phyloP scores from a whole-genome alignment of 2,329 filamentous ascomycete species.

The Hymenoscyphus linearis region DNA sequence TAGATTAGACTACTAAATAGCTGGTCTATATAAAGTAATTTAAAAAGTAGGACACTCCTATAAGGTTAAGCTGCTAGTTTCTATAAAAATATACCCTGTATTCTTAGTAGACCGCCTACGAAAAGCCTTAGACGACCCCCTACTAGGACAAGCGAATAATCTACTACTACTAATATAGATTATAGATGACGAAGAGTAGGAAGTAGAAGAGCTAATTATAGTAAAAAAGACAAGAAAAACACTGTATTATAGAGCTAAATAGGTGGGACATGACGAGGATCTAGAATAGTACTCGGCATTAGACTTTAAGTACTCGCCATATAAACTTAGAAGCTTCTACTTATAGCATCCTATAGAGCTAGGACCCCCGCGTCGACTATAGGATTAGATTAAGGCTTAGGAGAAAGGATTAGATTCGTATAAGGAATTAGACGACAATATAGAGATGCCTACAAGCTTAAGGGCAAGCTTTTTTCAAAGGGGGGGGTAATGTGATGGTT shows the following conservation, averaged over 20 bases:
- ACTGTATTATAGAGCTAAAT: background rate
- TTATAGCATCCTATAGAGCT: background rate
- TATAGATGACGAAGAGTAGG: background rate
- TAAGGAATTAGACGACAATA: background rate
- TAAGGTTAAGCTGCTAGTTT: background rate
- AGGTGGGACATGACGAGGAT: background rate
- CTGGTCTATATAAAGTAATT: no score
- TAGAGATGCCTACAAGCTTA: background rate
- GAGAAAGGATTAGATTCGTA: background rate
- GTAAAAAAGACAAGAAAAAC: background rate
- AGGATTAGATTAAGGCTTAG: background rate
- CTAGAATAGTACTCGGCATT: background rate
- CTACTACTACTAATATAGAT: background rate
- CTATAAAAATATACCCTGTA: background rate
- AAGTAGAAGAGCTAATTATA: background rate
- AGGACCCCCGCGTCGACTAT: background rate
- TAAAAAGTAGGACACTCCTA: no score
- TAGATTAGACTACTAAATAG: no score
- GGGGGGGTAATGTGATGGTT: background rate
- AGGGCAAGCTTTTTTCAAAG: slow-evolving; percentile 1
- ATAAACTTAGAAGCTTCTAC: background rate
- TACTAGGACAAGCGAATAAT: background rate
- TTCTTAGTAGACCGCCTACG: background rate
- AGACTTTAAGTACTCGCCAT: background rate
- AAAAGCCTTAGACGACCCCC: background rate